phyloP scores from a whole-genome alignment of 2,329 filamentous ascomycete species.

The Botrytis sinoallii region DNA sequence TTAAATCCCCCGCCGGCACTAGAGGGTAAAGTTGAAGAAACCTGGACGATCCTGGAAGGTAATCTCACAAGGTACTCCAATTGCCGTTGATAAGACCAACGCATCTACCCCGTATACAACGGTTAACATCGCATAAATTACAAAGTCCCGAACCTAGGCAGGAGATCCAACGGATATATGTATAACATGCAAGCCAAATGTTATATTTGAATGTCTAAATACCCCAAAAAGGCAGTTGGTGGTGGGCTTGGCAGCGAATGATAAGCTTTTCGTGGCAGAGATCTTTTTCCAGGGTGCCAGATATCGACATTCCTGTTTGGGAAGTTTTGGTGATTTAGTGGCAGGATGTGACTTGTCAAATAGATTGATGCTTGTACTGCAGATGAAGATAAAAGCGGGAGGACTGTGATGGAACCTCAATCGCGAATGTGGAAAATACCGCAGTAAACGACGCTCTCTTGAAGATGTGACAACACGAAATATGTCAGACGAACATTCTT shows the following conservation, averaged over 20 bases:
- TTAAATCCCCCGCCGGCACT: background rate
- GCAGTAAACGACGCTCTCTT: background rate
- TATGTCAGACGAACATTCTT: background rate
- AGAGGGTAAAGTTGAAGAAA: background rate
- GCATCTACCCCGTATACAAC: background rate
- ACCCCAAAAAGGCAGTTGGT: slow-evolving; percentile 11
- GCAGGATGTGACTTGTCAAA: slow-evolving; percentile 8
- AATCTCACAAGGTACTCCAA: background rate
- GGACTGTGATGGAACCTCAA: background rate
- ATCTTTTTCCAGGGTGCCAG: background rate
- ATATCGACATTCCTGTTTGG: slow-evolving; percentile 13
- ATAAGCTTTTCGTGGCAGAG: slow-evolving; percentile 16
- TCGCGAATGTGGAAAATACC: background rate
- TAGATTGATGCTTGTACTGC: background rate
- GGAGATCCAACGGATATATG: background rate
- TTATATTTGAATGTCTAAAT: background rate
- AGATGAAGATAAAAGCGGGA: background rate
- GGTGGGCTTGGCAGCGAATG: background rate
- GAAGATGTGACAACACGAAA: background rate
- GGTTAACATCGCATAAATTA: background rate
- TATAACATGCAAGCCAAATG: background rate
- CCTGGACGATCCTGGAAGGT: slow-evolving; percentile 10
- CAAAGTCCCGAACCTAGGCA: slow-evolving; percentile 15
- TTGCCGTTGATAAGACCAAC: slow-evolving; percentile 12
- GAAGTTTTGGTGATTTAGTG: background rate